Evolutionary conservation across 257 asterid species (phyloP).

Genomic region (Solanum chiquidenum): DNA sequence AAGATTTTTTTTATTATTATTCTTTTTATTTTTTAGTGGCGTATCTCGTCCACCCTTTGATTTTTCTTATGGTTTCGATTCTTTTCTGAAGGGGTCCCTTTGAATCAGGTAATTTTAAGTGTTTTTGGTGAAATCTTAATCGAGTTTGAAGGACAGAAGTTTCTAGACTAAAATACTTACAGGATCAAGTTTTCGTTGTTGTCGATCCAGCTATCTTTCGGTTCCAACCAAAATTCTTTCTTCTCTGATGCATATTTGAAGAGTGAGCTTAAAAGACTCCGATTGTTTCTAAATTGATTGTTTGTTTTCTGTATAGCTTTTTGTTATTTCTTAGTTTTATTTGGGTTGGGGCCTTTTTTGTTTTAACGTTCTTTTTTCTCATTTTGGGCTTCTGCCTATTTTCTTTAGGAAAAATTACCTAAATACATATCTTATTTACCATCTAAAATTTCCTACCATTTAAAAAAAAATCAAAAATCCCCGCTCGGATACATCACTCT

Average conservation of each 20-base stretch:
- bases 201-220: background rate
- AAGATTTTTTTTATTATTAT: no score
- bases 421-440: no score
- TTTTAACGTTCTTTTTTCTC: background rate
- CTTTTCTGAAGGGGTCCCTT: no score
- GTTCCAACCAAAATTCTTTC: background rate
- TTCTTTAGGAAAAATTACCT: no score
- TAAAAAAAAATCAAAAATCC: no score
- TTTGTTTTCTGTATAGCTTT: no score
- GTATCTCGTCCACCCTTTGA: no score
- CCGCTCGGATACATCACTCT: no score
- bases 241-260: background rate
- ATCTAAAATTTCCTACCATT: no score
- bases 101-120: no score
- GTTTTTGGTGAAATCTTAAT: background rate
- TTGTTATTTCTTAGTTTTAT: background rate
- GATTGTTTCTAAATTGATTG: background rate
- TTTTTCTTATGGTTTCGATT: no score
- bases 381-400: background rate
- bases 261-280: background rate
- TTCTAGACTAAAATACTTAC: background rate
- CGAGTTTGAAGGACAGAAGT: background rate
- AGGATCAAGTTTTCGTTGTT: background rate
- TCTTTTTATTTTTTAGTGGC: no score
- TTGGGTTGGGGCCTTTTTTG: background rate